Evolutionary conservation across 2,329 filamentous ascomycete genomes (phyloP), one percentile per base, ranked within the genome.

Genomic region (Aureobasidium sp.): DNA sequence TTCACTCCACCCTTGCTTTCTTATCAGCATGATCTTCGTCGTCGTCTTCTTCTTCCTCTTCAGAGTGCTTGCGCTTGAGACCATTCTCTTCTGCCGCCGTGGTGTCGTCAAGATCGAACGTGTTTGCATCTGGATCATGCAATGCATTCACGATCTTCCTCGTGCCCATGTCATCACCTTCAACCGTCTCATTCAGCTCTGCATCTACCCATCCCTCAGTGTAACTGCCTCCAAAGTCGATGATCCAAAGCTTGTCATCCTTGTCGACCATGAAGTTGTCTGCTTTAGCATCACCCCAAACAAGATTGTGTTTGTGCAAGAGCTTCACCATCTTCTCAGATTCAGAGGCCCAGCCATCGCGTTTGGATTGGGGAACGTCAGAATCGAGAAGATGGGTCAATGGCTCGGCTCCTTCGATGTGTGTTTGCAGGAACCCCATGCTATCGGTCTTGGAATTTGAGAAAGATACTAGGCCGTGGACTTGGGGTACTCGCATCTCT

Each of bases 251-350:
- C 7, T 53, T 36, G 5, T 45, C 58, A 5, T 61, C 32, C 21
- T 51, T 42, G 29, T 61, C 58, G 2, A 75, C 71, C 66, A 76
- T 65, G 67, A 76, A 73, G 48, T 76, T 76, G 60, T 75, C 73
- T 7, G 73, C 70, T 65, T 76, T 75, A 1, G 71, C 73, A 53
- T 76, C 74, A 14, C 74, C 74, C 73, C 73, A 76, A 2, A 74
- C 63, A 25, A 76, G 70, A 16, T 66, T 64, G 37, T 71, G 61
- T 34, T 69, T 66, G 62, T 76, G 74, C 14, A 61, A 25, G 3
- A 45, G n/a, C 3, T 53, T 16, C 11, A 61, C 30, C 37, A 53
- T 51, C 10, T n/a, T 30, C n/a, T 51, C 47, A 5, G 67, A 65
- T 34, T 72, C 70, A 7, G 62, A 61, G 1, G 71, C 69, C 72